Conservation (phyloP, 352 stramenopile genomes). For the Phytopythium mirpurense region DNA sequence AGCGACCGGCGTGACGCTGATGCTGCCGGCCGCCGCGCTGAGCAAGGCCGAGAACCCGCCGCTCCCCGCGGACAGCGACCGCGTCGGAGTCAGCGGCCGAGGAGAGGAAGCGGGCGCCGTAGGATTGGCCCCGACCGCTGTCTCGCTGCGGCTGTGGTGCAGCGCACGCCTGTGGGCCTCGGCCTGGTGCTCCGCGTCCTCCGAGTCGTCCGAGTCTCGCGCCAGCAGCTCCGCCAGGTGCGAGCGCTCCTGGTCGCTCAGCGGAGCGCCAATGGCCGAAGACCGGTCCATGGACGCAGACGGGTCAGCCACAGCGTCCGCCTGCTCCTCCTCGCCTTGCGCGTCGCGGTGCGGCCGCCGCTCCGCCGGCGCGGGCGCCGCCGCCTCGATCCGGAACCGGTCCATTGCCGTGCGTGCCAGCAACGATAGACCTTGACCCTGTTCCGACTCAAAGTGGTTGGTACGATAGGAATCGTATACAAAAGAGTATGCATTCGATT, state of each 20-base stretch:
- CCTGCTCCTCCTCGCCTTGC: background rate
- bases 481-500: too few relatives aligned
- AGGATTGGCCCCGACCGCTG: background rate
- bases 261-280: background rate
- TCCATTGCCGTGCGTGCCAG: background rate
- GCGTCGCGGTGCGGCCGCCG: background rate
- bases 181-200: background rate
- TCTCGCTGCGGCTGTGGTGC: background rate
- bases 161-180: background rate
- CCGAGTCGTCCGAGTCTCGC: background rate
- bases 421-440: too few relatives aligned
- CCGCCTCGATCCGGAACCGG: background rate
- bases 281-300: too few relatives aligned
- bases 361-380: background rate
- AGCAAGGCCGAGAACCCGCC: constrained; percentile 4
- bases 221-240: background rate
- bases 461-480: too few relatives aligned
- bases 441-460: too few relatives aligned
- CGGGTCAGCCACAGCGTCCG: too few relatives aligned
- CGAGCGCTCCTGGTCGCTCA: background rate
- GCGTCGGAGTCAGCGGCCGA: background rate
- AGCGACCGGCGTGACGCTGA: background rate
- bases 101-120: background rate
- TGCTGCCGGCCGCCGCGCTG: constrained; percentile 1
- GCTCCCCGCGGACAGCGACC: constrained; percentile 3